Conservation (phyloP, 2,329 filamentous ascomycete species). For the Phaeosphaeriaceae sp. region DNA sequence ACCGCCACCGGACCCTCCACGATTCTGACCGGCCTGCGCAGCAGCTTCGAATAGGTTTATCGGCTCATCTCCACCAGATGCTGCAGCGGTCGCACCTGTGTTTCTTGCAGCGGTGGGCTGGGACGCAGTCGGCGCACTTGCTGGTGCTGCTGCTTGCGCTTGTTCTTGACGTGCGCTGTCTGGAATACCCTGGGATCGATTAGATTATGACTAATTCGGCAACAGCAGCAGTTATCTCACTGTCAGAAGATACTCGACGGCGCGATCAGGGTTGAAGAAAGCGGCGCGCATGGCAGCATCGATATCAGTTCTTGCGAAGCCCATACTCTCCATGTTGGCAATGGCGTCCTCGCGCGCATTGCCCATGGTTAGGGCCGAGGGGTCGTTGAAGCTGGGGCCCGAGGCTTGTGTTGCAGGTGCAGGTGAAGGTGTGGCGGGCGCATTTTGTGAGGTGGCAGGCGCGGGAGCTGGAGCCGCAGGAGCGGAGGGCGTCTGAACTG, state of each 20-base stretch:
- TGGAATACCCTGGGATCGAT: slow-evolving; percentile 76
- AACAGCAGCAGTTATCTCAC: slow-evolving; percentile 58
- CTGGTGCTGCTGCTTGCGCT: slow-evolving; percentile 52
- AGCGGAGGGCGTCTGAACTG: slow-evolving; percentile 58
- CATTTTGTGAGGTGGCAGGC: slow-evolving; percentile 56
- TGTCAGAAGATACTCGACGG: slow-evolving; percentile 91
- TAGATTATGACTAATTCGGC: slow-evolving; percentile 21
- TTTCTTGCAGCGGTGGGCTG: slow-evolving; percentile 57
- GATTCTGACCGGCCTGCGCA: slow-evolving; percentile 71
- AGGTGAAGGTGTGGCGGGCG: slow-evolving; percentile 58
- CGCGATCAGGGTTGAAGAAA: slow-evolving; percentile 95
- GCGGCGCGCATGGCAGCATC: slow-evolving; percentile 94
- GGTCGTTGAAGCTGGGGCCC: slow-evolving; percentile 65
- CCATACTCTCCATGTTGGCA: slow-evolving; percentile 96
- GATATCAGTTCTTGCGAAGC: slow-evolving; percentile 86
- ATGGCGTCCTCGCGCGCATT: slow-evolving; percentile 81
- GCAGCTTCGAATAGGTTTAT: slow-evolving; percentile 95
- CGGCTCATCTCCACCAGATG: slow-evolving; percentile 64
- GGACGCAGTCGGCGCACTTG: slow-evolving; percentile 50
- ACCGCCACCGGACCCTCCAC: slow-evolving; percentile 50
- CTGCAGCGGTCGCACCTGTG: slow-evolving; percentile 36
- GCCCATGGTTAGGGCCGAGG: slow-evolving; percentile 86
- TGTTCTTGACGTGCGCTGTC: slow-evolving; percentile 78
- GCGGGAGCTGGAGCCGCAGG: slow-evolving; percentile 61
- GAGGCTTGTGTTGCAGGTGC: slow-evolving; percentile 53